Evolutionary conservation across 2,329 filamentous ascomycete genomes (phyloP).

Genomic region (Aureobasidium sp.): DNA sequence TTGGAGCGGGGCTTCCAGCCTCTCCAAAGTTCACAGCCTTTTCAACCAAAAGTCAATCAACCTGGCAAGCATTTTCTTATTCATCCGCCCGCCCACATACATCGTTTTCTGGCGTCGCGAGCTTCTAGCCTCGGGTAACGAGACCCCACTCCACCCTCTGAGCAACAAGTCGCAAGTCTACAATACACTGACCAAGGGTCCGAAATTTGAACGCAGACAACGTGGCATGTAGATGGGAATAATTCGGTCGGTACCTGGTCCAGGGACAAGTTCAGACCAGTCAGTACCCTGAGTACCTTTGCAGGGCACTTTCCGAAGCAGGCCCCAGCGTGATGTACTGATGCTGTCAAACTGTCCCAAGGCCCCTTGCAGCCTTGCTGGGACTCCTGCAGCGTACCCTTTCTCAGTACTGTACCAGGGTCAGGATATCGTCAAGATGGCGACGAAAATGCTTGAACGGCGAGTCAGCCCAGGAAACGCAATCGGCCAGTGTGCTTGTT

Average conservation of each 20-base stretch:
- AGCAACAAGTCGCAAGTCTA: background rate
- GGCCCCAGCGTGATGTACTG: background rate
- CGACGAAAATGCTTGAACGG: background rate
- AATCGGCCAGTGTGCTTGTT: background rate
- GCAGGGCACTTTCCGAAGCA: background rate
- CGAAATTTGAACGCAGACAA: background rate
- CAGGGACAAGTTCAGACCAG: background rate
- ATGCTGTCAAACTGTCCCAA: background rate
- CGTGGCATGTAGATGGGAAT: background rate
- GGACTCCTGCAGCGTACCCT: background rate
- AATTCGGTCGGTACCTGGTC: background rate
- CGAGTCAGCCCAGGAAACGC: background rate
- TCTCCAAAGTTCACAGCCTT: background rate
- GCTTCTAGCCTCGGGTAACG: background rate
- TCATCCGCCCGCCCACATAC: background rate
- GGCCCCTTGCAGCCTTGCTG: background rate
- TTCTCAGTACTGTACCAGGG: background rate
- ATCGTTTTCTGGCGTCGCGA: background rate
- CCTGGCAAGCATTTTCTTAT: background rate
- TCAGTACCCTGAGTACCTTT: background rate
- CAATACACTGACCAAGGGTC: background rate
- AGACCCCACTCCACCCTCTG: background rate
- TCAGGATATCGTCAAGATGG: background rate
- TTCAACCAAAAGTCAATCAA: background rate
- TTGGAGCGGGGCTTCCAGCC: background rate